phyloP scores from a whole-genome alignment of 1,284 basidiomycete genomes.

The Ustilago hordei region DNA sequence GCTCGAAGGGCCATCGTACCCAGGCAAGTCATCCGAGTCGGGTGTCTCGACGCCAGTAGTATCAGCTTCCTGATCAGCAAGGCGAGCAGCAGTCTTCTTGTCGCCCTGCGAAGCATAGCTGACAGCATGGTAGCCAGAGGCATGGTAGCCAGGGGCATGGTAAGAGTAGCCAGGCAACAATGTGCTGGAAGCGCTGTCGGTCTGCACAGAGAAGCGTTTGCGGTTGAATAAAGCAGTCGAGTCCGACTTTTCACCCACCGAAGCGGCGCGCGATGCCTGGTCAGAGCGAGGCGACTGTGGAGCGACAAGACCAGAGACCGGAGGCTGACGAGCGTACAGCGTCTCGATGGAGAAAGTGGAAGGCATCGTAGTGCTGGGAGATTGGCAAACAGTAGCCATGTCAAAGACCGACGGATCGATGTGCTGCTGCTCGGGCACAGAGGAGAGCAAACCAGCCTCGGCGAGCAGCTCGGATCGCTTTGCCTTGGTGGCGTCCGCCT shows the following conservation, averaged over 20 bases:
- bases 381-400: conserved; percentile 29
- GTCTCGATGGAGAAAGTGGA: conserved; percentile 31
- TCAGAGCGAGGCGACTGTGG: conserved; percentile 39
- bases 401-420: conserved; percentile 33
- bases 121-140: conserved; percentile 16
- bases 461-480: conserved; percentile 15
- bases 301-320: conserved; percentile 4
- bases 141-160: conserved; percentile 20
- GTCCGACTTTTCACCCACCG: conserved; percentile 28
- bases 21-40: conserved; percentile 22
- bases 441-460: conserved; percentile 12
- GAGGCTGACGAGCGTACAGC: conserved; percentile 15
- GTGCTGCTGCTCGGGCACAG: conserved; percentile 30
- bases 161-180: conserved; percentile 29
- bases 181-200: conserved; percentile 41
- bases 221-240: conserved; percentile 33
- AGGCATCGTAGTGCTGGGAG: background rate
- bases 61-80: background rate
- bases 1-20: conserved; percentile 13
- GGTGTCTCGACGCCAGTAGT: background rate
- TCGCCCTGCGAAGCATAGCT: conserved; percentile 3
- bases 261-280: conserved; percentile 39
- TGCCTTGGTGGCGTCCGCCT: background rate
- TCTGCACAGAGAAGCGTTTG: conserved; percentile 42
- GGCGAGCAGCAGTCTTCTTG: background rate